These are phyloP conservation scores for Alternaria sp. DNA, from an alignment of 2,329 filamentous ascomycete species.

Conservation along the genomic window DNA sequence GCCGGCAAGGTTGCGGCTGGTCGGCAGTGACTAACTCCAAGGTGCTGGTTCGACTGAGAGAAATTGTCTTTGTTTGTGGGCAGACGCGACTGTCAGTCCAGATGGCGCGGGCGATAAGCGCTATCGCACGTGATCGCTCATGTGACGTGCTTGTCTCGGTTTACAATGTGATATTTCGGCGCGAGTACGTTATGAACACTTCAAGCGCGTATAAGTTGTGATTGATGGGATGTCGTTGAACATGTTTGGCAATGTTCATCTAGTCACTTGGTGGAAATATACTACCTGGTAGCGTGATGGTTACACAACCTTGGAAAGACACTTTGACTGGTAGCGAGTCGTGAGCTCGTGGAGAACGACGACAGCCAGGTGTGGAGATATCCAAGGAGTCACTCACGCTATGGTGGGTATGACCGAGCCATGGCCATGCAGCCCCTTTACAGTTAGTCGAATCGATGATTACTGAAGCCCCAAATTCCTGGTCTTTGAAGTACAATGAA, in stretches of 20 bases:
- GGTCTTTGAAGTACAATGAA: neutral
- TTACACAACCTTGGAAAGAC: too few species aligned
- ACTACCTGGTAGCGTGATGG: neutral
- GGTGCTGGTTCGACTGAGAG: neutral
- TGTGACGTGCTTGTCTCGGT: neutral
- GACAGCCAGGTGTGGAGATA: neutral
- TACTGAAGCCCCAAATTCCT: neutral
- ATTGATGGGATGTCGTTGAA: fast-evolving
- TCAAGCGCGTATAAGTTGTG: neutral
- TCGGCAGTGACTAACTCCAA: too few species aligned
- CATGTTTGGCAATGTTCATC: neutral
- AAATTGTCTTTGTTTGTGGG: neutral
- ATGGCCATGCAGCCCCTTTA: neutral
- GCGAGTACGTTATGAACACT: neutral
- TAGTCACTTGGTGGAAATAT: neutral
- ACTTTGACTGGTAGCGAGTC: neutral
- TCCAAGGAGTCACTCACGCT: neutral
- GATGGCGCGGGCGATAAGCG: neutral
- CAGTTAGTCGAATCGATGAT: neutral
- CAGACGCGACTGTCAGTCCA: neutral
- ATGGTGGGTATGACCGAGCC: neutral
- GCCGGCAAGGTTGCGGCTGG: too few species aligned
- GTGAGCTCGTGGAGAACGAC: neutral
- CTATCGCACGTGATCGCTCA: neutral
- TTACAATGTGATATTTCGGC: neutral